Percentiles rank a stretch among this genome's conserved stretches.
Conservation (phyloP, 352 stramenopile species). For the Phytophthora nicotianae region DNA sequence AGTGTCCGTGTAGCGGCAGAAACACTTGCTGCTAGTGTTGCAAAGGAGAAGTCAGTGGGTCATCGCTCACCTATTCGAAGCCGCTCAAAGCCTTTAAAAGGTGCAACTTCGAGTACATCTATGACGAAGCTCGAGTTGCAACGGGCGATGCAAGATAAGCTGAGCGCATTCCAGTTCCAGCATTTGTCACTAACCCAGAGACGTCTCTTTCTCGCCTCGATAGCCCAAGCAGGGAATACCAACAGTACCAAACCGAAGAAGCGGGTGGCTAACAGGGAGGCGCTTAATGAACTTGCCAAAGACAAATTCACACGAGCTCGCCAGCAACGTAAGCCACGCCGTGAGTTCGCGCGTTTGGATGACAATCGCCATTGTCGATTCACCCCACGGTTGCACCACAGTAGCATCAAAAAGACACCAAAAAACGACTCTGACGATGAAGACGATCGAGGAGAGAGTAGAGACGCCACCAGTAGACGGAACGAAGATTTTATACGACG, state of each 20-base stretch:
- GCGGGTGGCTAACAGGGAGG: constrained; percentile 36
- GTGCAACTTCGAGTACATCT: constrained; percentile 20
- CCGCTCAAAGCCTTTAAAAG: constrained; percentile 27
- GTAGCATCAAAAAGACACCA: constrained; percentile 15
- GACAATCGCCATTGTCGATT: constrained; percentile 67
- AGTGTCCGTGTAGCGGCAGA: constrained; percentile 27
- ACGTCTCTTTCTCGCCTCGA: constrained; percentile 64
- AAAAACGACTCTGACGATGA: constrained; percentile 56
- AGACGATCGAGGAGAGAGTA: constrained; percentile 33
- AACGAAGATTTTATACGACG: constrained; percentile 72
- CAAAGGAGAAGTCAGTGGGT: constrained; percentile 24
- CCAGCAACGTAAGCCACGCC: constrained; percentile 37
- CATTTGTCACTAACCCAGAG: constrained; percentile 65
- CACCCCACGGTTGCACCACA: constrained; percentile 41
- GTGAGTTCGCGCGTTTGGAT: constrained; percentile 59
- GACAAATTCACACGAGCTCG: constrained; percentile 41
- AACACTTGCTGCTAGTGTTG: constrained; percentile 37
- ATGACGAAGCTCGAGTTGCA: constrained; percentile 32
- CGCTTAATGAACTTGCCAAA: constrained; percentile 55
- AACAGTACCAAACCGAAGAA: constrained; percentile 14
- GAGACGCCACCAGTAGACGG: constrained; percentile 19
- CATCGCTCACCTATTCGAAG: constrained; percentile 20
- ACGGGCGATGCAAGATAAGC: constrained; percentile 56
- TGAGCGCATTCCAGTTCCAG: constrained; percentile 65
- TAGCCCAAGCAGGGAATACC: constrained; percentile 27